A percentile compares a stretch with the other conserved stretches of the same genome.
Conservation (phyloP, 345 rosid species). For the Hypericum androsaemum region DNA sequence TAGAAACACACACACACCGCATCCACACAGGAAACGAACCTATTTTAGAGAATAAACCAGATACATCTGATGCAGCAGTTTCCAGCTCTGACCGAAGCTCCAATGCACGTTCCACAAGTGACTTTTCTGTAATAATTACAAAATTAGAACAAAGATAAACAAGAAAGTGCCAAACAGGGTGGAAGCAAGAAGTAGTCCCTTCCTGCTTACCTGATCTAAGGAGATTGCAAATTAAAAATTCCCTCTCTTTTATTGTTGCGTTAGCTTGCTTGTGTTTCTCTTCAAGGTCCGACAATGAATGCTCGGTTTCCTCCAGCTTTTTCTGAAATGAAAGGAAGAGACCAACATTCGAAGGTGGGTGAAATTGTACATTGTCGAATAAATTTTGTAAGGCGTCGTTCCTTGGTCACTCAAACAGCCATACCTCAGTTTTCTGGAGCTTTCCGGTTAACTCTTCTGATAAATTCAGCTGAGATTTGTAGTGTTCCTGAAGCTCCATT, state of each 20-base stretch:
- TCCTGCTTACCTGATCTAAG: conserved; percentile 65
- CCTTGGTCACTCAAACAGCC: conserved; percentile 2
- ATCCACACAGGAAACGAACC: conserved; percentile 30
- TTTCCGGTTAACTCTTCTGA: conserved; percentile 62
- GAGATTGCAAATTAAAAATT: conserved; percentile 74
- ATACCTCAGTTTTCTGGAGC: conserved; percentile 85
- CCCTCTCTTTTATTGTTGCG: conserved; percentile 83
- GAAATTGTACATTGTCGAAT: neutral
- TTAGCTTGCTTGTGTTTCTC: conserved; percentile 92
- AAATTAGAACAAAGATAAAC: conserved; percentile 6
- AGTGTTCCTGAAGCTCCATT: conserved; percentile 78
- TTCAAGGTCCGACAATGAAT: conserved; percentile 71
- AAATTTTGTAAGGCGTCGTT: neutral
- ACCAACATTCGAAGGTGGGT: conserved; percentile 5
- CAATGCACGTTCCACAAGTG: conserved; percentile 73
- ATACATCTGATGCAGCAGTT: conserved; percentile 77
- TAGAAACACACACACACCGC: too few species aligned
- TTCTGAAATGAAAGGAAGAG: conserved; percentile 37
- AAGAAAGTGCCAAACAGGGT: neutral
- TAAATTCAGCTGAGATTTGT: conserved; percentile 64
- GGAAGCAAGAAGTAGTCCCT: neutral
- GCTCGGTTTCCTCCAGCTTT: conserved; percentile 84
- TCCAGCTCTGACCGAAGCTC: conserved; percentile 81
- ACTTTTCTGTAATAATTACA: conserved; percentile 46
- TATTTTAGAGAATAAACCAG: conserved; percentile 76